Evolutionary conservation across 2,329 filamentous ascomycete species (phyloP).

Genomic region (Fusarium sp.): DNA sequence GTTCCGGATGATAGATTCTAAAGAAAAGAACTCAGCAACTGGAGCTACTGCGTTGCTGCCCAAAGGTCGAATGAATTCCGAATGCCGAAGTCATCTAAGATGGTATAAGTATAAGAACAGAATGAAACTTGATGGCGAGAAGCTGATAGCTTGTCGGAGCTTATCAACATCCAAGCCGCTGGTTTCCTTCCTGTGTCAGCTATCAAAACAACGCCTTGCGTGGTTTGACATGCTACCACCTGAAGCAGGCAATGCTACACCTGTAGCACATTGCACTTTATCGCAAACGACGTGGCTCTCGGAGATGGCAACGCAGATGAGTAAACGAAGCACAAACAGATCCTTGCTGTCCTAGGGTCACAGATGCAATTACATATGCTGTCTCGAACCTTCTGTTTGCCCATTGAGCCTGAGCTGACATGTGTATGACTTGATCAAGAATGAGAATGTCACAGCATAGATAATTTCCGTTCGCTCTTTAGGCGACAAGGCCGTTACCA

Average conservation of each 20-base stretch:
- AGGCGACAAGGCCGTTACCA: neutral
- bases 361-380: constrained; percentile 19
- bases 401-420: constrained; percentile 25
- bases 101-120: constrained; percentile 20
- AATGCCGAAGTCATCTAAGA: neutral
- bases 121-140: neutral
- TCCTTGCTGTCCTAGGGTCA: constrained; percentile 15
- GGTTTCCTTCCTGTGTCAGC: neutral
- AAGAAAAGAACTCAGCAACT: neutral
- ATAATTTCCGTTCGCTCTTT: neutral
- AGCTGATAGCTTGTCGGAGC: neutral
- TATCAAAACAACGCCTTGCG: neutral
- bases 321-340: constrained; percentile 10
- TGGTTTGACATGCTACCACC: neutral
- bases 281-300: constrained; percentile 14
- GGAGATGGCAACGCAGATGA: constrained; percentile 7
- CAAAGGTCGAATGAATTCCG: constrained; percentile 10
- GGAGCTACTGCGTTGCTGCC: constrained; percentile 34
- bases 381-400: constrained; percentile 9
- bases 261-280: constrained; percentile 25
- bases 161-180: neutral
- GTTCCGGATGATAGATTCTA: neutral
- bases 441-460: neutral
- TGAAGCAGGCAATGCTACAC: constrained; percentile 8
- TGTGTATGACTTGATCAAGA: constrained; percentile 20